phyloP scores from a whole-genome alignment of 1,139 yeast species.

The Debaryomyces fabryi region DNA sequence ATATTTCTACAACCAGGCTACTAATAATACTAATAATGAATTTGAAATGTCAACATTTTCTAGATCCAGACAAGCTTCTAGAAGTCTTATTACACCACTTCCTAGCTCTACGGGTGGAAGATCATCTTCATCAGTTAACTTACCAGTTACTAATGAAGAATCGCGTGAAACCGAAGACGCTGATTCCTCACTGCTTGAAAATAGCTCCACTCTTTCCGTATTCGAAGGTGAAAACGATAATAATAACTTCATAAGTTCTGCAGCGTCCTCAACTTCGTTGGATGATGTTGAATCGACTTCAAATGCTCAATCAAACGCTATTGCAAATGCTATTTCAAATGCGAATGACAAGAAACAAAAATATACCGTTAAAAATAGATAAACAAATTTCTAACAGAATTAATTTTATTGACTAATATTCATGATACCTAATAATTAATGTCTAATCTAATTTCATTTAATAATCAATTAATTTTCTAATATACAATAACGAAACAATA shows the following conservation, averaged over 20 bases:
- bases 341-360: constrained; percentile 8
- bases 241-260: constrained; percentile 26
- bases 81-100: constrained; percentile 21
- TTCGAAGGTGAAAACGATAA: constrained; percentile 37
- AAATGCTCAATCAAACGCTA: neutral
- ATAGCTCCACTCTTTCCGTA: constrained; percentile 45
- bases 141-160: constrained; percentile 16
- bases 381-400: neutral
- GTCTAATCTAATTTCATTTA: constrained; percentile 12
- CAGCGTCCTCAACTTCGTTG: constrained; percentile 36
- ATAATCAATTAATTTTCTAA: constrained; percentile 7
- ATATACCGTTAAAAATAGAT: constrained; percentile 10
- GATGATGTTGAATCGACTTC: constrained; percentile 29
- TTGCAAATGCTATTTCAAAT: neutral
- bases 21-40: constrained; percentile 15
- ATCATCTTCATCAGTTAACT: constrained; percentile 21
- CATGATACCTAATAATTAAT: constrained; percentile 11
- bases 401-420: constrained; percentile 3
- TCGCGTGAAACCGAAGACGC: constrained; percentile 29
- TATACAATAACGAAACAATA: neutral
- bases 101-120: constrained; percentile 13
- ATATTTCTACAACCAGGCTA: constrained; percentile 10
- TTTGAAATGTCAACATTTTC: constrained; percentile 34
- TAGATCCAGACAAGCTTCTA: constrained; percentile 39
- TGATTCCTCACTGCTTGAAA: constrained; percentile 34